These are phyloP conservation scores for Trifolium repens DNA, from an alignment of 306 rosid genomes.

Conservation along the genomic window DNA sequence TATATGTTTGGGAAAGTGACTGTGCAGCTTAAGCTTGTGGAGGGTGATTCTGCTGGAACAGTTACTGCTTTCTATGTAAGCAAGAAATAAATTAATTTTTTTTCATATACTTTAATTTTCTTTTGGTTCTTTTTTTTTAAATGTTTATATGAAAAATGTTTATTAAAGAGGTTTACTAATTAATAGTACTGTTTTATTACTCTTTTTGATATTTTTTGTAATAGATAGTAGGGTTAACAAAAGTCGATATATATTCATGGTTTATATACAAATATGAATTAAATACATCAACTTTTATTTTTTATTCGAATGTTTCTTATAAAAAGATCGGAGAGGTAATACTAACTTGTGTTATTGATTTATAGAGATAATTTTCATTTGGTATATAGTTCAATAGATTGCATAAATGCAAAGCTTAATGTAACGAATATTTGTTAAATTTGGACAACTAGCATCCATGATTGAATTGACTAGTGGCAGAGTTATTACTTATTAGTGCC, in stretches of 20 bases:
- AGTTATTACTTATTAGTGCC: background rate
- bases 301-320: too few species aligned
- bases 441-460: slow-evolving; percentile 42
- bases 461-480: slow-evolving; percentile 36
- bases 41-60: slow-evolving; percentile 96
- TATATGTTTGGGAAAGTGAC: slow-evolving; percentile 88
- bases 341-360: background rate
- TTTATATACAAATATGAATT: too few species aligned
- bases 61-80: slow-evolving; percentile 95
- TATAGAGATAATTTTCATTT: background rate
- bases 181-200: too few species aligned
- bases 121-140: background rate
- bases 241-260: too few species aligned
- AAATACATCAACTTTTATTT: too few species aligned
- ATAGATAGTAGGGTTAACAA: too few species aligned
- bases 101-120: background rate
- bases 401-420: background rate
- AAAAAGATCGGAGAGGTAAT: too few species aligned
- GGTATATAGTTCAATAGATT: background rate
- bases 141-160: background rate
- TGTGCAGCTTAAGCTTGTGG: slow-evolving; percentile 78
- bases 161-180: background rate
- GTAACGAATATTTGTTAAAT: slow-evolving; percentile 31
- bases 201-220: too few species aligned
- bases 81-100: background rate